Conservation (phyloP, 176 grass and related monocot species). For the Musa itinerans region DNA sequence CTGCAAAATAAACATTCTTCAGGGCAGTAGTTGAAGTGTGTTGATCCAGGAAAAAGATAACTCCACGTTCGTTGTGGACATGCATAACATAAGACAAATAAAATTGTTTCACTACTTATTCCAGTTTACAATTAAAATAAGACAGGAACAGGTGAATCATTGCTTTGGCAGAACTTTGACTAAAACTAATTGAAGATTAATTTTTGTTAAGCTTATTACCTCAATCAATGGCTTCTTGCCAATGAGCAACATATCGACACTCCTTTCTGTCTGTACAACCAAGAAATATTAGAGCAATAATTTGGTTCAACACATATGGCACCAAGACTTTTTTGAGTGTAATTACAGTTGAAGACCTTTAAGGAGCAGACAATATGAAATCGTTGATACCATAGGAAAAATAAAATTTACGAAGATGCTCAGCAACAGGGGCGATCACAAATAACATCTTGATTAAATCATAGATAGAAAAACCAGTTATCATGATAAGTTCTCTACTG, state of each 20-base stretch:
- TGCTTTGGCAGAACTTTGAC: neutral
- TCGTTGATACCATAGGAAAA: neutral
- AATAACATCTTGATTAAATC: neutral
- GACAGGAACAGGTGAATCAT: neutral
- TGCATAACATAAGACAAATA: no score
- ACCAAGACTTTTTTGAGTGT: neutral
- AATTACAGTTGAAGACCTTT: neutral
- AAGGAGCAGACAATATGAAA: neutral
- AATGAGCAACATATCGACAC: conserved; percentile 81
- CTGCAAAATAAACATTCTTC: conserved; percentile 27
- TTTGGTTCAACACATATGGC: neutral
- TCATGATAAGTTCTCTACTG: neutral
- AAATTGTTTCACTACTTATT: no score
- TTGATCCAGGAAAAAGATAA: no score
- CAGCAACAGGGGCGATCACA: neutral
- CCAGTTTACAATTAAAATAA: neutral
- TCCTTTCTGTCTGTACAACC: conserved; percentile 79
- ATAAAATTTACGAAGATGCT: neutral
- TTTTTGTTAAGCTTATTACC: conserved; percentile 25
- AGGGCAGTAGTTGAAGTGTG: no score
- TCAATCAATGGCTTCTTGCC: conserved; percentile 87
- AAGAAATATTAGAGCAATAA: conserved; percentile 2
- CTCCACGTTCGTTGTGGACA: no score
- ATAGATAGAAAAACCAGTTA: neutral
- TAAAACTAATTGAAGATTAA: neutral